Evolutionary conservation across 805 yeast species (phyloP).

Genomic region (Lipomyces chichibuensis): DNA sequence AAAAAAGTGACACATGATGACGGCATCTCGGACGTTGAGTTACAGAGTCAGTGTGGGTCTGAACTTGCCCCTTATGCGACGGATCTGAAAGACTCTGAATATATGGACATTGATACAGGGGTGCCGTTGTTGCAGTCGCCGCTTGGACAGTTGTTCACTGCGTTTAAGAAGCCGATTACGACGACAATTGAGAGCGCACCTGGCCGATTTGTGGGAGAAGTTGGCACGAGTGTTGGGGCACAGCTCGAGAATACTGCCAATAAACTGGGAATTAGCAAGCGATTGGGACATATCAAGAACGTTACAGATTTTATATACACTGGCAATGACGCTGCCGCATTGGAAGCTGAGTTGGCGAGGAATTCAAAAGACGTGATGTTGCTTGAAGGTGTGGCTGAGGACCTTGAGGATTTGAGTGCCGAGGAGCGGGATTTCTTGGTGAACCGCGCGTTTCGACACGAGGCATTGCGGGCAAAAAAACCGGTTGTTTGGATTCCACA

Average conservation of each 20-base stretch:
- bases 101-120: constrained; percentile 1
- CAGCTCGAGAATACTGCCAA: constrained; percentile 19
- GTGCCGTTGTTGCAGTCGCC: constrained; percentile 23
- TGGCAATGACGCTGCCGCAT: constrained; percentile 22
- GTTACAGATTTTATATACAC: constrained; percentile 29
- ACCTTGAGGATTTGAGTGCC: constrained; percentile 36
- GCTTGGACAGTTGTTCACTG: constrained; percentile 17
- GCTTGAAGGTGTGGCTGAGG: constrained; percentile 41
- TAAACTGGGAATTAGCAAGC: constrained; percentile 12
- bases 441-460: constrained; percentile 42
- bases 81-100: constrained; percentile 9
- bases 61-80: background rate
- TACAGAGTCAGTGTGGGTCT: background rate
- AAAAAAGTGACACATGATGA: background rate
- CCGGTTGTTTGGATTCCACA: constrained; percentile 53
- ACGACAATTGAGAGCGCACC: constrained; percentile 15
- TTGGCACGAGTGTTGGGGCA: constrained; percentile 12
- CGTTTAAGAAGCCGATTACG: constrained; percentile 18
- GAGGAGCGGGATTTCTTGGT: constrained; percentile 39
- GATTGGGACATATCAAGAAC: constrained; percentile 10
- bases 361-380: constrained; percentile 27
- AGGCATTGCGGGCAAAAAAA: constrained; percentile 39
- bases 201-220: constrained; percentile 15
- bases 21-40: constrained; percentile 8
- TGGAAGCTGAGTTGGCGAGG: constrained; percentile 25